Conservation (phyloP, 139 green algal species). For the Chlamydomonas sp. region DNA sequence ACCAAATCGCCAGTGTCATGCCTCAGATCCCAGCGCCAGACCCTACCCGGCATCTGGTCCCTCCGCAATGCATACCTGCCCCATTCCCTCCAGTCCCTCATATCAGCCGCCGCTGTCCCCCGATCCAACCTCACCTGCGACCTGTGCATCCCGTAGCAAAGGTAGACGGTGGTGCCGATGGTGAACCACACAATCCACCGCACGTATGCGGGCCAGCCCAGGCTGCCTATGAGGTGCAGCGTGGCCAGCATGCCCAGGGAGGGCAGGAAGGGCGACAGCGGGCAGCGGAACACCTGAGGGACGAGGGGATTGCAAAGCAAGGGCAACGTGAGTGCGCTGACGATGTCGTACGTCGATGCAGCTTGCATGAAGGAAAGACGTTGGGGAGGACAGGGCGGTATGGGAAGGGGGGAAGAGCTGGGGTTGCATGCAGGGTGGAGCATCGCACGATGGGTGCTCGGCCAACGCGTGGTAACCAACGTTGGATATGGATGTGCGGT, state of each 20-base stretch:
- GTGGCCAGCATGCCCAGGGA: conserved; percentile 74
- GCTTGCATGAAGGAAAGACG: too few species aligned
- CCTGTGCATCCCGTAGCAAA: conserved; percentile 55
- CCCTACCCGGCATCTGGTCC: not conserved
- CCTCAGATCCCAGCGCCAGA: not conserved
- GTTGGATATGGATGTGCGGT: too few species aligned
- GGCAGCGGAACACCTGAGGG: conserved; percentile 65
- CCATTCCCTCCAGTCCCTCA: not conserved
- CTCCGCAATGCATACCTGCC: not conserved
- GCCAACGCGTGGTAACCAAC: too few species aligned
- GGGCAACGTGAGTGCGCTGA: too few species aligned
- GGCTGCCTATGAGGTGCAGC: conserved; percentile 77
- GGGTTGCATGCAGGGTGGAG: too few species aligned
- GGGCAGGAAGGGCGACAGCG: conserved; percentile 71
- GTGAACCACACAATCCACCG: conserved; percentile 81
- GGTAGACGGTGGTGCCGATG: conserved; percentile 44
- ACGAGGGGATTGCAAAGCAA: too few species aligned
- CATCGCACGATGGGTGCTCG: too few species aligned
- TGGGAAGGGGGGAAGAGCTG: not conserved
- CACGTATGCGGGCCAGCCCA: conserved; percentile 83
- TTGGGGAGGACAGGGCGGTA: too few species aligned
- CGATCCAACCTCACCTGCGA: conserved; percentile 24
- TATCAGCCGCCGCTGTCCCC: not conserved
- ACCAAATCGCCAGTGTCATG: not conserved
- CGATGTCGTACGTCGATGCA: too few species aligned